phyloP scores from a whole-genome alignment of 768 basidiomycete species.

The Lyophyllum decastes region DNA sequence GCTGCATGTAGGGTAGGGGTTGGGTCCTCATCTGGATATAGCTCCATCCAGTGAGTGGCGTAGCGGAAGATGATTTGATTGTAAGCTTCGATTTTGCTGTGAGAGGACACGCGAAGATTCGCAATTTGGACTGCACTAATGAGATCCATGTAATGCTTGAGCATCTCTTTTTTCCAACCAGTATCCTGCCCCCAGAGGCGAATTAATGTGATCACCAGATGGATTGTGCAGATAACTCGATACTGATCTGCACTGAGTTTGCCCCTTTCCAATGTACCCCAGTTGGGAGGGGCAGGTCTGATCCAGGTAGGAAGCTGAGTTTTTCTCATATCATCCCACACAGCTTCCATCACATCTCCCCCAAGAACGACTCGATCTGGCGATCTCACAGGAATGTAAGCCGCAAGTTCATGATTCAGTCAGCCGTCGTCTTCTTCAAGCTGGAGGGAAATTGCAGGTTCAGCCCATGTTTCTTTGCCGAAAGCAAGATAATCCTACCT shows the following conservation, averaged over 20 bases:
- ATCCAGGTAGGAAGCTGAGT: no score
- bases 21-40: not conserved
- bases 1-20: conserved; percentile 4
- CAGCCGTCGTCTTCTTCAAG: not conserved
- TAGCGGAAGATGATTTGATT: conserved; percentile 18
- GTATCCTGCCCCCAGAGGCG: conserved; percentile 19
- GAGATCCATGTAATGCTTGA: conserved; percentile 27
- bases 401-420: not conserved
- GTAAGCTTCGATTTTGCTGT: conserved; percentile 20
- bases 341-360: conserved; percentile 23
- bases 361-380: conserved; percentile 24
- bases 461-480: no score
- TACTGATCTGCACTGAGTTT: conserved; percentile 23
- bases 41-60: not conserved
- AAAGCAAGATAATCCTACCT: no score
- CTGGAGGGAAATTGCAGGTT: not conserved
- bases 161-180: conserved; percentile 17
- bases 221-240: no score
- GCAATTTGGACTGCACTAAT: conserved; percentile 20
- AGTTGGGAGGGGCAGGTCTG: conserved; percentile 24
- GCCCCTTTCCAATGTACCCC: conserved; percentile 28
- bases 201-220: conserved; percentile 5
- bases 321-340: conserved; percentile 21
- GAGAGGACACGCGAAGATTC: conserved; percentile 10
- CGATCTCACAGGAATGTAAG: not conserved